Base-by-base conservation (phyloP, 2,329 filamentous ascomycete species). In the Dactylellina haptotyla region DNA sequence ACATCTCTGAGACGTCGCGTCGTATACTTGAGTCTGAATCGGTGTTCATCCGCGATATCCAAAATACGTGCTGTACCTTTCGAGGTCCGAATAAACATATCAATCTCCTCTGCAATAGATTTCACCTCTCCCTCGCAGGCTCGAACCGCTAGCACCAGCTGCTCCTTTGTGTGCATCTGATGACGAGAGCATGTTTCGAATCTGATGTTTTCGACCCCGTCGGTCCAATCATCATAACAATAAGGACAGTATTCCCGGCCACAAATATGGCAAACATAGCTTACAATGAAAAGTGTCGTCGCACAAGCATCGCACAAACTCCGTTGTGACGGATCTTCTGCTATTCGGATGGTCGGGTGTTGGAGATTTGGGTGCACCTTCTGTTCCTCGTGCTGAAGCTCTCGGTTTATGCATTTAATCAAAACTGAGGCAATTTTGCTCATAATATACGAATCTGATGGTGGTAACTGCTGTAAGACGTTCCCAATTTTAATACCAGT, bases 181-280 rank as follows among this genome's bases (percentile, higher is more conserved):
- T 50, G 64, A 6, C 51, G 58, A 8, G 75, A 77, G 63, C 77
- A 78, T 3, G 23, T 58, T 30, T 77, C 76, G 32, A 75, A 57
- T 30, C 32, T 46, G 26, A 54, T 37, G 23, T 63, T 51, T 14
- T 58, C 53, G 6, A 18, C 59, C 16, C 48, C 69, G 8, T 73
- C 73, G 4, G 39, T 39, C 77, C 77, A 79, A 39, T 76, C 75
- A 26, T 76, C 75, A 62, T 76, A 78, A 26, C 78, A 79, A 30
- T 72, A 65, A 2, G 77, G 67, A 61, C 78, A 79, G 18, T 76
- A 75, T 70, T 79, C 78, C n/a, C 56, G 63, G 8, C 77, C 78
- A n/a, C 78, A 79, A 34, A 77, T 67, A 10, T 77, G 76, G 53
- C 77, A 79, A 20, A 79, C 59, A 28, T 77, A 79, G 43, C 70